Base-by-base conservation (phyloP, 1,284 basidiomycete genomes). In the Pseudozyma thailandica region DNA sequence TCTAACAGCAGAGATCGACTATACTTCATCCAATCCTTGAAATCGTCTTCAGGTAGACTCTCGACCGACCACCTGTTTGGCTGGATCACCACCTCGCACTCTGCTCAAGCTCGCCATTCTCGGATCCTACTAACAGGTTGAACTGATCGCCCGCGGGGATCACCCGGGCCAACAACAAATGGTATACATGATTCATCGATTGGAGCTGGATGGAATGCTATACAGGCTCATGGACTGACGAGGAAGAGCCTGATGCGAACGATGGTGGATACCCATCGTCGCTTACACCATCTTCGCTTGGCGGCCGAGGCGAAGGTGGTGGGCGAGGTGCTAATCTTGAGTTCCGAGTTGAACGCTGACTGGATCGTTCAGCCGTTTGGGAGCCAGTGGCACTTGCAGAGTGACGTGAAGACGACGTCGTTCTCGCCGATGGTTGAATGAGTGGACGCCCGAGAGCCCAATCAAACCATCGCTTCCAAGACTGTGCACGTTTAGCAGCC, bases 391-490 rank as follows among this genome's bases (percentile, higher is more conserved):
- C n/a, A 16, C 13, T n/a, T 35, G 33, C 33, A 16, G 33, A 12
- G n/a, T 35, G 33, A n/a, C 33, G 33, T 16, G 33, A 35, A 16
- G 6, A 16, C 15, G 33, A 16, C 8, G 35, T 28, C 21, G n/a
- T 31, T 5, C 2, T 18, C 16, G n/a, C 33, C n/a, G 12, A 30
- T 41, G 48, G 44, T 1, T 4, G 38, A 10, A 18, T 31, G 6
- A 21, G 33, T 18, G 48, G 35, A 26, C 46, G 45, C 21, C 63
- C 50, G 8, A 64, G 42, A 23, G 46, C 52, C 18, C 48, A 58
- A 21, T 73, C 64, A 37, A 73, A 46, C 64, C 64, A 73, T 1
- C 61, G 49, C 43, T 64, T 68, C 70, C 70, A 73, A 26, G 51
- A 54, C 45, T 60, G 60, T n/a, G 60, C 60, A 2, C 70, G 28